Percentiles rank a stretch among this genome's conserved stretches.
These are phyloP conservation scores for Candida ficus DNA, from an alignment of 805 yeast genomes.

Conservation along the genomic window DNA sequence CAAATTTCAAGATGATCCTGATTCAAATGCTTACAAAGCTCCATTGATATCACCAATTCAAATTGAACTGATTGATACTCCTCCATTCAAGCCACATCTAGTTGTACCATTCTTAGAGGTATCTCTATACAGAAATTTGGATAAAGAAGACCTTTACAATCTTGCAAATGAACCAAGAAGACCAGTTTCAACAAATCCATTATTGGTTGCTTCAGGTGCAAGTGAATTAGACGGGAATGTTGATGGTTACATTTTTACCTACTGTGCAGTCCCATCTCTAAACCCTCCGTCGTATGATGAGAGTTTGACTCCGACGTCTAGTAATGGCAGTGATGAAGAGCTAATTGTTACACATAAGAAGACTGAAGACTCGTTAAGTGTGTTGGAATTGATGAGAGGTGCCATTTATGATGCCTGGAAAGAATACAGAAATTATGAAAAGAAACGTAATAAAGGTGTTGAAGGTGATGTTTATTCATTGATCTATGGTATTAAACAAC, in stretches of 20 bases:
- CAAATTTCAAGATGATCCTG: slow-evolving; percentile 10
- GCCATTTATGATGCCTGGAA: slow-evolving; percentile 71
- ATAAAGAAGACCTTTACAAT: slow-evolving; percentile 52
- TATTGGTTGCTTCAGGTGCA: slow-evolving; percentile 74
- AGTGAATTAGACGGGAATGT: slow-evolving; percentile 69
- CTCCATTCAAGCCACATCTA: slow-evolving; percentile 60
- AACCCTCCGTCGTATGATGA: slow-evolving; percentile 54
- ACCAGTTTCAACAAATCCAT: slow-evolving; percentile 60
- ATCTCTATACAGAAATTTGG: slow-evolving; percentile 57
- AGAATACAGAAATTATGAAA: slow-evolving; percentile 52
- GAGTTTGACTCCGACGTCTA: slow-evolving; percentile 12
- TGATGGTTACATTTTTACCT: slow-evolving; percentile 69
- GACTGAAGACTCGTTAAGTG: slow-evolving; percentile 16
- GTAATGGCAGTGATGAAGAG: slow-evolving; percentile 14
- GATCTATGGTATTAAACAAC: slow-evolving; percentile 48
- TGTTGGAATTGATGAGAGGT: slow-evolving; percentile 41
- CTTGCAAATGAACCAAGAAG: slow-evolving; percentile 58
- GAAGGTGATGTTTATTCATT: slow-evolving; percentile 65
- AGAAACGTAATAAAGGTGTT: slow-evolving; percentile 55
- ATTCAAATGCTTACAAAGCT: slow-evolving; percentile 29
- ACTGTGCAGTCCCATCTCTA: slow-evolving; percentile 60
- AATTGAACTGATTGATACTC: slow-evolving; percentile 70
- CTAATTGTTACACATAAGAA: not conserved
- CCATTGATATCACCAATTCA: slow-evolving; percentile 56
- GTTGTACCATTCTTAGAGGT: slow-evolving; percentile 75